A percentile compares a stretch with the other conserved stretches of the same genome.
These are phyloP conservation scores for Kwoniella sp. DNA, from an alignment of 768 basidiomycete genomes.

Conservation along the genomic window DNA sequence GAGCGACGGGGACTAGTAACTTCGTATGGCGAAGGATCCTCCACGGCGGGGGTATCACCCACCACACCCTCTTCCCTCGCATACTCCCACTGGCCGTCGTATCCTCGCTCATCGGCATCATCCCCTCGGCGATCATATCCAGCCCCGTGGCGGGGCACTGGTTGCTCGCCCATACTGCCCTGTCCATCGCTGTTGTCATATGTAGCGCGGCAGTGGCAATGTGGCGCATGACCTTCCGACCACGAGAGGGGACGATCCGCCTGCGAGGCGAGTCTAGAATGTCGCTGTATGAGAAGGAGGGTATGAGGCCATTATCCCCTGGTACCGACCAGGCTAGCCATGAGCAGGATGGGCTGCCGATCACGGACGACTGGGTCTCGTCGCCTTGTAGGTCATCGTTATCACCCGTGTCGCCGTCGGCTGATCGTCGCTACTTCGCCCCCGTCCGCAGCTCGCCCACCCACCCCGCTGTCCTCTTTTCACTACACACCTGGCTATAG, in stretches of 20 bases:
- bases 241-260: constrained; percentile 7
- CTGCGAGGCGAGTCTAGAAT: constrained; percentile 8
- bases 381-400: constrained; percentile 28
- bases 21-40: not conserved
- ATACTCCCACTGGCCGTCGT: constrained; percentile 14
- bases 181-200: not conserved
- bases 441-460: constrained; percentile 30
- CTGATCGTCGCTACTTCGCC: no score
- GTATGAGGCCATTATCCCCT: not conserved
- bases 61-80: constrained; percentile 16
- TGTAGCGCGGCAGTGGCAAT: not conserved
- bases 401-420: not conserved
- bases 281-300: constrained; percentile 5
- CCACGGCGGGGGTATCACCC: constrained; percentile 18
- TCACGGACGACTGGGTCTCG: constrained; percentile 35
- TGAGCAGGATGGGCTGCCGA: no score
- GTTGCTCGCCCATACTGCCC: constrained; percentile 4
- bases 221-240: constrained; percentile 2
- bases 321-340: no score
- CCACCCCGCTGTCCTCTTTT: constrained; percentile 28
- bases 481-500: constrained; percentile 15
- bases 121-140: not conserved
- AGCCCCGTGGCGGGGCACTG: not conserved
- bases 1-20: not conserved
- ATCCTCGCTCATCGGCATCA: not conserved